Evolutionary conservation across 352 stramenopile genomes (phyloP), one percentile per base, ranked within the genome.

Genomic region (Pythium dissimile): DNA sequence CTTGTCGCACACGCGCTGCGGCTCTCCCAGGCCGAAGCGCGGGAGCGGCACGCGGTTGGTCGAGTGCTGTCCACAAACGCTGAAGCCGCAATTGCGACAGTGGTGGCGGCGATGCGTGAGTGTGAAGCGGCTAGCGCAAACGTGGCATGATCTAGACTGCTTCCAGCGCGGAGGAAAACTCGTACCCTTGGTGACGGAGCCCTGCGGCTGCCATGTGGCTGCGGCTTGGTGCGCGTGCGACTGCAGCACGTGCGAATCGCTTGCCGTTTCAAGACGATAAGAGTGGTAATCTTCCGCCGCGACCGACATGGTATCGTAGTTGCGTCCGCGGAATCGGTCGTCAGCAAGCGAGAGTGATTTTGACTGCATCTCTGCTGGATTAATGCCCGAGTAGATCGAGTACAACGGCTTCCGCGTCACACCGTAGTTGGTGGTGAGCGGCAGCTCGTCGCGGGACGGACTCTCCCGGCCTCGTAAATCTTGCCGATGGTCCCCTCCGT

Each of bases 31-130:
- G 16, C 66, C 77, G 56, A 88, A 92, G 50, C 89, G 88, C 41
- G 77, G 77, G 60, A 92, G 61, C 52, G 82, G 72, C 28, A 92
- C 80, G 50, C 82, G 80, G 73, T 92, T 88, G 27, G 73, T 89
- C 56, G 82, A 89, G 62, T 91, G 81, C 43, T 75, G 77, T 38
- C 66, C 73, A 62, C 81, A 91, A 11, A 89, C 81, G 39, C 78
- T 89, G 54, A 88, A 75, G 7, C 83, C 83, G 63, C 83, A 92
- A 62, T 89, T 89, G 16, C 83, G 78, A 64, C 83, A 92, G 64
- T 92, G 83, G 61, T 92, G 83, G 44, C 83, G 80, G n/a, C 83
- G 83, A 49, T 86, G 86, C 37, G 86, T 72, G 24, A 89, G 62
- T 41, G 73, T 73, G 66, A 90, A 92, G 10, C 61, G 57, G 27